Base-by-base conservation (phyloP, 1,284 basidiomycete species). In the Crepidotus sp. region DNA sequence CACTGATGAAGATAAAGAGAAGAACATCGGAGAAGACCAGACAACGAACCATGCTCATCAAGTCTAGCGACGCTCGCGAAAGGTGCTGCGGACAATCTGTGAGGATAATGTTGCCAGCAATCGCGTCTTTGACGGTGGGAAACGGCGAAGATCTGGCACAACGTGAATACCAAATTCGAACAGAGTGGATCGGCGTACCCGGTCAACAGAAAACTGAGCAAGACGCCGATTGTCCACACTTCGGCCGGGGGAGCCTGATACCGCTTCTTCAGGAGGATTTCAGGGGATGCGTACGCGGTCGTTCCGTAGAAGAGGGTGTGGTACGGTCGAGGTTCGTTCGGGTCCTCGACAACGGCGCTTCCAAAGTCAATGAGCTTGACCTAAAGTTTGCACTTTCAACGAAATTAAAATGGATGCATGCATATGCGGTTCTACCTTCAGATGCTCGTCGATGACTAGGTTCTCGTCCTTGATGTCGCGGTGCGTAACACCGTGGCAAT, bases 391-490 rank as follows among this genome's bases (percentile, higher is more conserved):
- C 17, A 51, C 26, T 13, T 29, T n/a, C n/a, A 40, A 39, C 36
- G 7, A 15, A 21, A 29, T 27, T 39, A 21, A 10, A 32, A 17
- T 32, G 9, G 19, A 35, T 17, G 14, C n/a, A n/a, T n/a, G n/a
- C n/a, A 22, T 13, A n/a, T 10, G 32, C 17, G 27, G 17, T 5
- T 60, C 49, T 52, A 83, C 85, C 65, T 75, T 82, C 45, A 83
- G 66, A 51, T 84, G 65, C 42, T 68, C 68, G 61, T 93, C 89
- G 46, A 95, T 80, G 44, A 94, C 82, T 39, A 93, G 65, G 57
- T 96, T 96, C 63, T 96, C 92, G 58, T 95, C 92, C 61, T 96
- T 96, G 64, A 96, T 85, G 59, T 96, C 92, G 40, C 92, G 83
- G 60, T 96, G 91, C 17, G 78, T 79, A 50, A 95, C 83, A 4